Base-by-base conservation (phyloP, 225 moss, liverwort and hornwort species). In the Pleurozium schreberi region DNA sequence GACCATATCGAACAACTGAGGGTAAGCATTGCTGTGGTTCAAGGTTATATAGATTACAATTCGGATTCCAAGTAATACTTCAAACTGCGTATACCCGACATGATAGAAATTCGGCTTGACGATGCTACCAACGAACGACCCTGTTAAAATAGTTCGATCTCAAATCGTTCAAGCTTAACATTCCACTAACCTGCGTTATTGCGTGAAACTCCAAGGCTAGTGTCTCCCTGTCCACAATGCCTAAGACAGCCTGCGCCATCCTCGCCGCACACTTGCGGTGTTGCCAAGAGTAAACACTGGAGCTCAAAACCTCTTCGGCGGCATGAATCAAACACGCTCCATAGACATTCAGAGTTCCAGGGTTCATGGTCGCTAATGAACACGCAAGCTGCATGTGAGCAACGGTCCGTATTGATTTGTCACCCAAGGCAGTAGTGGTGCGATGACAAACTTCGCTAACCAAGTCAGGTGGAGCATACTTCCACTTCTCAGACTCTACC, bases 401-500 rank as follows among this genome's bases (percentile, higher is more conserved):
- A 26, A 96, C 94, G 49, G 96, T 95, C 57, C 95, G 91, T 18
- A 91, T 96, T 30, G 89, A 84, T 82, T 94, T 97, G 64, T 97
- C 96, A 43, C 93, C 93, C 88, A 98, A 86, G 42, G 95, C 98
- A 75, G 92, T 92, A 33, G 95, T 93, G n/a, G 94, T 93, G 81
- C 91, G 93, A 84, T 95, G 91, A 86, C 97, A 97, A 22, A 94
- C 91, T 87, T 96, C 98, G 45, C 94, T 94, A 9, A 96, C 93
- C 85, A 96, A 83, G 61, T 91, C 95, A 57, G 90, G 90, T 25
- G 95, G 91, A 33, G 98, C 96, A 81, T 87, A 82, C 90, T 92
- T 94, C 98, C 98, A 98, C 68, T 96, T 96, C 82, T 97, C 97
- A 84, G 93, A 92, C 79, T 97, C 98, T 30, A 96, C 95, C 86